Conservation (phyloP, 169 alveolate species). For the Plasmodium inui region DNA sequence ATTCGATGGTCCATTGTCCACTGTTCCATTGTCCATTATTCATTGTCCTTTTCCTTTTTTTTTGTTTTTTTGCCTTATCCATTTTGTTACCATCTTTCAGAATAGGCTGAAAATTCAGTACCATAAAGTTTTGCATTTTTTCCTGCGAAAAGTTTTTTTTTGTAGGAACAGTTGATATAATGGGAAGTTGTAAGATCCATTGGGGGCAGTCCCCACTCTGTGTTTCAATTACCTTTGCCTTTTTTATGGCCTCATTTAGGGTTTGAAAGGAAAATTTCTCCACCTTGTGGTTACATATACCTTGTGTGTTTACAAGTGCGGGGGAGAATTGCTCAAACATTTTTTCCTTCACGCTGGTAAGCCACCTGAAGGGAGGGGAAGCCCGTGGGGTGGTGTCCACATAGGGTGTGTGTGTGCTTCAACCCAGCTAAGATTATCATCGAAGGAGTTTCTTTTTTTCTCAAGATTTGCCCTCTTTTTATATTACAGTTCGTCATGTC, state of each 20-base stretch:
- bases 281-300: conserved; percentile 57
- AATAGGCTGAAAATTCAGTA: conserved; percentile 59
- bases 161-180: not conserved
- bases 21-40: not conserved
- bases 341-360: conserved; percentile 44
- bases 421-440: not conserved
- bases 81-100: conserved; percentile 8
- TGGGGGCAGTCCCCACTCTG: not conserved
- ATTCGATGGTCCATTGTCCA: not conserved
- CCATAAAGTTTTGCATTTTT: conserved; percentile 38
- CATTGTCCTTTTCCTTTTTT: not conserved
- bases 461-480: not conserved
- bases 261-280: conserved; percentile 34
- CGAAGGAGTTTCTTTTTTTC: not conserved
- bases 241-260: conserved; percentile 60
- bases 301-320: conserved; percentile 58
- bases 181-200: not conserved
- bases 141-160: conserved; percentile 29
- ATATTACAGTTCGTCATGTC: conserved; percentile 32
- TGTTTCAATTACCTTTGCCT: conserved; percentile 33
- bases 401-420: not conserved
- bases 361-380: conserved; percentile 22
- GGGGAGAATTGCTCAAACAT: conserved; percentile 41
- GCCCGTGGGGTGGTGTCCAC: not conserved
- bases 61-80: not conserved